Conservation (phyloP, 2,329 filamentous ascomycete species). For the Fusarium citri region DNA sequence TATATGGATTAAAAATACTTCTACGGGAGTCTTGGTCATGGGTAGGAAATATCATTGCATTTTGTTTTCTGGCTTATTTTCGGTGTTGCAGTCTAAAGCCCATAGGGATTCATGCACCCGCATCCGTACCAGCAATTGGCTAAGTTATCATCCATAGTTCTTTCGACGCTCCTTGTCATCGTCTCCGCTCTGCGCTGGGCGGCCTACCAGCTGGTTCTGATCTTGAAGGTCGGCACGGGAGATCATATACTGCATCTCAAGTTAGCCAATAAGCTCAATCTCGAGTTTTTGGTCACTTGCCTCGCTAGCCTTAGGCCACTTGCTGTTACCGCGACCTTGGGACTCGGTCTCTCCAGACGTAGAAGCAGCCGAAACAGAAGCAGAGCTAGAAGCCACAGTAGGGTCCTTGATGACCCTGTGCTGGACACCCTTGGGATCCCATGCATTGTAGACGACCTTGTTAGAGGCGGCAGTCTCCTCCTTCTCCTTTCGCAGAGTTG, state of each 20-base stretch:
- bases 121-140: background rate
- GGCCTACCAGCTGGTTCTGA: constrained; percentile 19
- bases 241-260: constrained; percentile 22
- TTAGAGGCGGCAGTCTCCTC: constrained; percentile 4
- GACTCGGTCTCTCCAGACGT: background rate
- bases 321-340: constrained; percentile 14
- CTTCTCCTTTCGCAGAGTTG: constrained; percentile 41
- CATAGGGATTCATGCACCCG: background rate
- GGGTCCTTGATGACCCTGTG: constrained; percentile 40
- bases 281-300: constrained; percentile 15
- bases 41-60: constrained; percentile 47
- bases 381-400: constrained; percentile 37
- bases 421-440: constrained; percentile 46
- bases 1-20: constrained; percentile 43
- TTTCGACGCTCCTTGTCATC: constrained; percentile 12
- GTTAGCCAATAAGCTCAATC: background rate
- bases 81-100: background rate
- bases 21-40: constrained; percentile 44
- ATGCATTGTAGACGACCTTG: constrained; percentile 47
- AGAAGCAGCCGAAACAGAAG: constrained; percentile 17
- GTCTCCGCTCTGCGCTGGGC: constrained; percentile 7
- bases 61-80: constrained; percentile 27
- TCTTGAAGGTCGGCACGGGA: constrained; percentile 34
- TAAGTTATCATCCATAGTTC: background rate
- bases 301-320: constrained; percentile 44